Conservation (phyloP, 2,329 filamentous ascomycete genomes). For the Huntiella moniliformis region DNA sequence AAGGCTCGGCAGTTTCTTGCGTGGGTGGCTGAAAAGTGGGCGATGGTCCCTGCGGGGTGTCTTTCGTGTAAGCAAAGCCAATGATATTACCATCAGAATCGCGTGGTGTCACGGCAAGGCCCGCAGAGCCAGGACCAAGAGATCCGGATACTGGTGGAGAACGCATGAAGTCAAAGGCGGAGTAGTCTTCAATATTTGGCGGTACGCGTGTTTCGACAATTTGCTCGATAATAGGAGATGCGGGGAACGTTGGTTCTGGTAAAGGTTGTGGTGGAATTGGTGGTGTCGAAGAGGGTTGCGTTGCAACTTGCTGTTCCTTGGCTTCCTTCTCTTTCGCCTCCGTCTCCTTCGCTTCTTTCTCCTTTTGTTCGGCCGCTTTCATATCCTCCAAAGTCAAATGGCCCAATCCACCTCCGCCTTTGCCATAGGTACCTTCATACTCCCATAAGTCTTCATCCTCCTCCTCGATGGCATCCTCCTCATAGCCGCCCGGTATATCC, state of each 20-base stretch:
- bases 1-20: not conserved
- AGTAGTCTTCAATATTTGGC: constrained; percentile 29
- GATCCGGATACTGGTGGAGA: constrained; percentile 28
- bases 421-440: constrained; percentile 14
- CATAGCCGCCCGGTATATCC: constrained; percentile 38
- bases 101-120: constrained; percentile 31
- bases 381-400: constrained; percentile 12
- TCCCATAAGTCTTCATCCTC: constrained; percentile 17
- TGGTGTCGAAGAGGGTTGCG: too few species aligned
- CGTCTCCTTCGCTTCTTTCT: not conserved
- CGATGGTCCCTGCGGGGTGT: constrained; percentile 18
- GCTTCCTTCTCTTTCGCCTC: not conserved
- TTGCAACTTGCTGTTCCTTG: too few species aligned
- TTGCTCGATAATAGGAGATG: constrained; percentile 4
- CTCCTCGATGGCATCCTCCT: constrained; percentile 22
- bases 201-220: constrained; percentile 2
- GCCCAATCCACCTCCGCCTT: constrained; percentile 2
- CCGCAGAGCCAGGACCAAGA: constrained; percentile 25
- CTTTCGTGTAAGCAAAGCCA: constrained; percentile 35
- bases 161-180: constrained; percentile 38
- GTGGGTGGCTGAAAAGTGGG: constrained; percentile 9
- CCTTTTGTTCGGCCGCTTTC: constrained; percentile 1
- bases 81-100: constrained; percentile 36
- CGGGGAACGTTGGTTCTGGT: too few species aligned
- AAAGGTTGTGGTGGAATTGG: too few species aligned